Evolutionary conservation across 225 moss, liverwort and hornwort genomes (phyloP), one percentile per base, ranked within the genome.

Genomic region (Polytrichum formosum): DNA sequence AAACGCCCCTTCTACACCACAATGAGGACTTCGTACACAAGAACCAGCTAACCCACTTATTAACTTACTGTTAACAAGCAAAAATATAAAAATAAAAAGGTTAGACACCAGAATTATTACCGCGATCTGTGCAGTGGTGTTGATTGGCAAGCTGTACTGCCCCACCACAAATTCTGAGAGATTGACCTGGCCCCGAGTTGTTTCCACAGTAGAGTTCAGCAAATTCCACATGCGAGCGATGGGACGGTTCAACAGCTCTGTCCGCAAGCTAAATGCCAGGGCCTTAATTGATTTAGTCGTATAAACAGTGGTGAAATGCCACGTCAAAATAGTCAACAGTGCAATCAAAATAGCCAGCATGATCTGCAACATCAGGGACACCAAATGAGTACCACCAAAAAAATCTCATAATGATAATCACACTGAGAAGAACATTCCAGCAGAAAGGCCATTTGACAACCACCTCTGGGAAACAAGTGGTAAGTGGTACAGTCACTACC

Each of bases 261-360:
- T 88, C 35, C 93, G 89, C 72, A 93, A 72, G 67, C 79, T 76
- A 71, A 73, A 91, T 63, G 91, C 93, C 70, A 93, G 67, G 61
- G 67, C 85, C 87, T 93, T 82, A 58, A 93, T 91, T 33, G 93
- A 93, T 70, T 79, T 82, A 55, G 91, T 93, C 10, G 93, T 88
- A 63, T 91, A 93, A 22, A 84, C 91, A 66, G 89, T 91, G 62
- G 91, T 93, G 69, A 91, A 91, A 69, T 91, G 93, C 93, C 93
- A 93, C 21, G 91, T 93, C 83, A 91, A 82, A 76, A 93, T 89
- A 19, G 93, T 93, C 77, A 93, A 69, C 67, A 91, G 62, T 23
- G 83, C 89, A 65, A 93, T 93, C 55, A 91, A 74, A 33, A 91
- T 75, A 31, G 93, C 87, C 80, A 93, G 74, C 93, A 93, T 91